Conservation (phyloP, 2,329 filamentous ascomycete species). For the Verticillium longisporum region DNA sequence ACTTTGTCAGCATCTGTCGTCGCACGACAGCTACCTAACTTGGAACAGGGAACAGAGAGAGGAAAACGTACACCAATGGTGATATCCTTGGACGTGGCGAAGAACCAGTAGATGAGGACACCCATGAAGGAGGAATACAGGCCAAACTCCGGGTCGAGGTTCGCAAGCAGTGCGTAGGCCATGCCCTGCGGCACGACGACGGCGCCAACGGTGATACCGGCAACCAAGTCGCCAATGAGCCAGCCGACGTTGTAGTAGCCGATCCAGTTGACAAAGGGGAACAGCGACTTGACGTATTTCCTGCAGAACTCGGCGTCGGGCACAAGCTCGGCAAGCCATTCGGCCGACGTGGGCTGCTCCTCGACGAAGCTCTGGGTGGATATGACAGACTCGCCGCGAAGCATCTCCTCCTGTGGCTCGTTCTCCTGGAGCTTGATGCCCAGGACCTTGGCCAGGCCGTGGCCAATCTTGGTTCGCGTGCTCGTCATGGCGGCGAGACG, state of each 20-base stretch:
- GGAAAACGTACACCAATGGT: slow-evolving; percentile 72
- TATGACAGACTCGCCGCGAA: slow-evolving; percentile 71
- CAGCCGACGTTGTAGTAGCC: slow-evolving; percentile 81
- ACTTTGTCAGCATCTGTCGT: not conserved
- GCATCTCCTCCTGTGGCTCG: slow-evolving; percentile 58
- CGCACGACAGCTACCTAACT: too few species aligned
- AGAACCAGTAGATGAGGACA: slow-evolving; percentile 92
- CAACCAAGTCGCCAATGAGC: slow-evolving; percentile 82
- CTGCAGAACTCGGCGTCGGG: slow-evolving; percentile 50
- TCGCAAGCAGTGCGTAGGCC: slow-evolving; percentile 84
- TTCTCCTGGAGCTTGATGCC: slow-evolving; percentile 69
- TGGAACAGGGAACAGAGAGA: not conserved
- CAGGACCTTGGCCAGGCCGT: slow-evolving; percentile 68
- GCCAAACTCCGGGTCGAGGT: slow-evolving; percentile 74
- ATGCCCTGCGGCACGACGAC: slow-evolving; percentile 91
- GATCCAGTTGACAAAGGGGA: slow-evolving; percentile 91
- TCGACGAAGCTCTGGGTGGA: slow-evolving; percentile 78
- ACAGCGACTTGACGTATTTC: slow-evolving; percentile 63
- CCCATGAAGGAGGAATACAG: slow-evolving; percentile 96
- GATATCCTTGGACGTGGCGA: slow-evolving; percentile 97
- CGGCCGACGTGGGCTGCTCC: slow-evolving; percentile 64
- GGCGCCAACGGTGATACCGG: slow-evolving; percentile 56
- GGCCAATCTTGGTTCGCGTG: slow-evolving; percentile 55
- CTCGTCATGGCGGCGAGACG: slow-evolving; percentile 22
- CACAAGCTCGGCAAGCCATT: slow-evolving; percentile 61